Base-by-base conservation (phyloP, 805 yeast genomes). In the Metschnikowia baotianmanensis region DNA sequence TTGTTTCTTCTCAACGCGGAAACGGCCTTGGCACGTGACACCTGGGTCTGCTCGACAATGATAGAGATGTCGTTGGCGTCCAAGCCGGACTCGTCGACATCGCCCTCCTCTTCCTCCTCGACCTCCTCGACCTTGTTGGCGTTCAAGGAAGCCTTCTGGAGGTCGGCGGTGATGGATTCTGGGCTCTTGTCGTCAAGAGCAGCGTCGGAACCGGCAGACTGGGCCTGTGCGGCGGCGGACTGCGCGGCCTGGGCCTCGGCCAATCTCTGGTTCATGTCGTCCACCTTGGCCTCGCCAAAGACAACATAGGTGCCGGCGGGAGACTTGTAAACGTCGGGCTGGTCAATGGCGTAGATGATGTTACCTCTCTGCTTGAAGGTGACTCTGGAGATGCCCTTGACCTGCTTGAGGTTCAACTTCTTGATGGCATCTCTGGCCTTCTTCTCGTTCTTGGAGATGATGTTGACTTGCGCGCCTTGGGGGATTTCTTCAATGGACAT, bases 221-320 rank as follows among this genome's bases (percentile, higher is more conserved):
- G 69, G 46, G 65, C 65, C 41, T 67, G 71, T 45, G 65, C 66
- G 48, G 69, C 72, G 52, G 78, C 80, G 69, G 82, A 86, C 53
- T 86, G 86, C 10, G 52, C 52, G 62, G 86, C 86, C 67, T 83
- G 86, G 50, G 86, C 83, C 65, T 82, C 85, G 63, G 85, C 84
- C 70, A 86, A 77, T 77, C 89, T 83, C 72, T 86, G 82, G 73
- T 83, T 81, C 71, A 89, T 74, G 76, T 91, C 96, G 71, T 91
- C 97, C 57, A 86, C 85, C 79, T 88, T 86, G 65, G 96, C 95
- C 74, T 90, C 97, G 74, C 99, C 99, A 61, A 91, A 90, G 56
- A 91, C 97, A 59, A 91, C 83, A 78, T 86, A 93, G 57, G 95
- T 83, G 65, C 97, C 96, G 63, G 95, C 85, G 52, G 82, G 78